A percentile compares a stretch with the other conserved stretches of the same genome.
These are phyloP conservation scores for Kockovaella imperatae DNA, from an alignment of 768 basidiomycete genomes.

Conservation along the genomic window DNA sequence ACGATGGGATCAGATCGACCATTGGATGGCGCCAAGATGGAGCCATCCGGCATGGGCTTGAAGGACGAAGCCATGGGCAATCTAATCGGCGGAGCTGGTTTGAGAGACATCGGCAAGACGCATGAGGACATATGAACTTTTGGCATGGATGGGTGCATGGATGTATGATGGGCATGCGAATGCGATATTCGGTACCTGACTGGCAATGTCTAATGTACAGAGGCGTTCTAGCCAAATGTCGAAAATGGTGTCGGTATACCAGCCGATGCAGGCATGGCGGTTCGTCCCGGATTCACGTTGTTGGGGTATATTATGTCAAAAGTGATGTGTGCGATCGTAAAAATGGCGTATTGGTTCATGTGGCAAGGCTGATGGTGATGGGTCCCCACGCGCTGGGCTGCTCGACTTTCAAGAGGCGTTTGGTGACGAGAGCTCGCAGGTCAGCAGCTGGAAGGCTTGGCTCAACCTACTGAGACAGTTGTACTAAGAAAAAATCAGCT, in stretches of 20 bases:
- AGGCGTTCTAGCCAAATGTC: too few relatives aligned
- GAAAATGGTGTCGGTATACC: too few relatives aligned
- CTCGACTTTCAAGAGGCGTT: slow-evolving; percentile 22
- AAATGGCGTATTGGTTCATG: not conserved
- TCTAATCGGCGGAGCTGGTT: slow-evolving; percentile 28
- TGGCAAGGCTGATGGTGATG: slow-evolving; percentile 13
- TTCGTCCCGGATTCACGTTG: too few relatives aligned
- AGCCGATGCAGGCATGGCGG: too few relatives aligned
- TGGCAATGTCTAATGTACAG: too few relatives aligned
- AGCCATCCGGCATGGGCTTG: slow-evolving; percentile 29
- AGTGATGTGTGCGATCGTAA: not conserved
- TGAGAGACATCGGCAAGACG: slow-evolving; percentile 30
- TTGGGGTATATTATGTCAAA: too few relatives aligned
- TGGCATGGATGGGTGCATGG: too few relatives aligned
- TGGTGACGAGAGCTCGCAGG: slow-evolving; percentile 31
- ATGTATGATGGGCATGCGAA: too few relatives aligned
- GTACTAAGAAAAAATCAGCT: slow-evolving; percentile 18
- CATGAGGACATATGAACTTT: slow-evolving; percentile 12
- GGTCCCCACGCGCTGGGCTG: slow-evolving; percentile 19
- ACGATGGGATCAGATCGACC: slow-evolving; percentile 1
- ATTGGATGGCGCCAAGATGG: slow-evolving; percentile 7
- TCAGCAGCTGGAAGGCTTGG: not conserved
- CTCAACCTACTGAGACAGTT: slow-evolving; percentile 30
- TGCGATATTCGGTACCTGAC: too few relatives aligned
- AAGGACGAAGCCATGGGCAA: slow-evolving; percentile 30